Conservation (phyloP, 1,284 basidiomycete genomes). For the Trametes hirsuta region DNA sequence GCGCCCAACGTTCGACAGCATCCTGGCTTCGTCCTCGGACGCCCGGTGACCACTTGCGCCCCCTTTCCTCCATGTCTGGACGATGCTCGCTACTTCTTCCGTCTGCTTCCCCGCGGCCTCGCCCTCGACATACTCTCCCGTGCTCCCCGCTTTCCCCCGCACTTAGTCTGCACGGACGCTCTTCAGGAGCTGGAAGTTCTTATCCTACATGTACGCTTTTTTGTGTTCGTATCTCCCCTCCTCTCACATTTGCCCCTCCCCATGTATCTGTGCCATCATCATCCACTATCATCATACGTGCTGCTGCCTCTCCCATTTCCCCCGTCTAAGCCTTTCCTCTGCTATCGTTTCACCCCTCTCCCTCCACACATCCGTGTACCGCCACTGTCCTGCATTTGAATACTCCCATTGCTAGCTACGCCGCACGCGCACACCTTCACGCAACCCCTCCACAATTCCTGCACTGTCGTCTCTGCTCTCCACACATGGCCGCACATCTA, state of each 20-base stretch:
- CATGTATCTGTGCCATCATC: slow-evolving; percentile 5
- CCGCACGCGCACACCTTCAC: too few species aligned
- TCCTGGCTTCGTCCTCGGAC: neutral
- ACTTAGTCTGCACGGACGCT: too few species aligned
- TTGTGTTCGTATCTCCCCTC: neutral
- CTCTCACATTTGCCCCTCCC: neutral
- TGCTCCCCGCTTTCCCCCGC: too few species aligned
- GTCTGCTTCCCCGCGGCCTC: too few species aligned
- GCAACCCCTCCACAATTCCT: neutral
- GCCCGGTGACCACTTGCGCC: neutral
- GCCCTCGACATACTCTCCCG: too few species aligned
- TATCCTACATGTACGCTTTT: neutral
- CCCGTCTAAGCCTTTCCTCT: too few species aligned
- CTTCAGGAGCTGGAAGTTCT: too few species aligned
- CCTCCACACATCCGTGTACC: too few species aligned
- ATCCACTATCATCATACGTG: neutral
- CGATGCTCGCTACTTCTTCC: neutral
- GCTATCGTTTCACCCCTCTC: too few species aligned
- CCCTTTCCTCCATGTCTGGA: neutral
- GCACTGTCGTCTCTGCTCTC: neutral
- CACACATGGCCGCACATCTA: neutral
- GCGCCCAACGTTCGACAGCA: slow-evolving; percentile 7
- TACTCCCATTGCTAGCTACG: too few species aligned
- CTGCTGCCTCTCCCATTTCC: too few species aligned
- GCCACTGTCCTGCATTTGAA: too few species aligned